phyloP scores from a whole-genome alignment of 1,139 yeast species.

The Candida sojae region DNA sequence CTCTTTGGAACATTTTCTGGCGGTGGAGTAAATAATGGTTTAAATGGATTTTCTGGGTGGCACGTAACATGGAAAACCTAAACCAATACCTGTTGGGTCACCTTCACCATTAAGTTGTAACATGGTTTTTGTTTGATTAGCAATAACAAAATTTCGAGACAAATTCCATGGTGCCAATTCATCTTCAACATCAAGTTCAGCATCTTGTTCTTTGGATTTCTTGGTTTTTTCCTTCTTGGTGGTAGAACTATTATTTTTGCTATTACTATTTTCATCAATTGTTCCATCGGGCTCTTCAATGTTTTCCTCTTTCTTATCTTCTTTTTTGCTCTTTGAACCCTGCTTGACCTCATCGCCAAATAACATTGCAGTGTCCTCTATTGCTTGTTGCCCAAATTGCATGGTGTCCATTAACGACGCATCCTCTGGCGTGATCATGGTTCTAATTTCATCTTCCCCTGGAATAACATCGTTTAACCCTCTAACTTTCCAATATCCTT shows the following conservation, averaged over 20 bases:
- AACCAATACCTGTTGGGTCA: conserved; percentile 91
- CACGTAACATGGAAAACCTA: conserved; percentile 83
- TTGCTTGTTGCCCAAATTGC: conserved; percentile 87
- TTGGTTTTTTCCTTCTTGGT: conserved; percentile 24
- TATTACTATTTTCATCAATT: conserved; percentile 29
- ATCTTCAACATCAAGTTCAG: conserved; percentile 65
- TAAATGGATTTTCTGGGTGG: conserved; percentile 96
- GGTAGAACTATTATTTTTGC: conserved; percentile 10
- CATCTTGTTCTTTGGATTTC: conserved; percentile 31
- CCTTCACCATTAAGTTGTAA: conserved; percentile 95
- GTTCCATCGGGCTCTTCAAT: conserved; percentile 32
- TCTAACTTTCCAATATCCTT: conserved; percentile 93
- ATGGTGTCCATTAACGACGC: conserved; percentile 83
- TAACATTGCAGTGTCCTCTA: conserved; percentile 71
- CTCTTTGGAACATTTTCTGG: conserved; percentile 48
- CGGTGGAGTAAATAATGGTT: conserved; percentile 56
- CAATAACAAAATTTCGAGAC: conserved; percentile 84
- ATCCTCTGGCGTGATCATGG: conserved; percentile 94
- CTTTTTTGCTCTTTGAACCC: conserved; percentile 19
- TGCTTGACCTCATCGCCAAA: conserved; percentile 27
- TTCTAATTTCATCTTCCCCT: conserved; percentile 72
- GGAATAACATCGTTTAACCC: conserved; percentile 62
- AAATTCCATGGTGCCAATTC: conserved; percentile 94
- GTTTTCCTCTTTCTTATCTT: conserved; percentile 18
- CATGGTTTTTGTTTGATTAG: conserved; percentile 97